Conservation (phyloP, 1,284 basidiomycete species). For the Cronartium ribicola region DNA sequence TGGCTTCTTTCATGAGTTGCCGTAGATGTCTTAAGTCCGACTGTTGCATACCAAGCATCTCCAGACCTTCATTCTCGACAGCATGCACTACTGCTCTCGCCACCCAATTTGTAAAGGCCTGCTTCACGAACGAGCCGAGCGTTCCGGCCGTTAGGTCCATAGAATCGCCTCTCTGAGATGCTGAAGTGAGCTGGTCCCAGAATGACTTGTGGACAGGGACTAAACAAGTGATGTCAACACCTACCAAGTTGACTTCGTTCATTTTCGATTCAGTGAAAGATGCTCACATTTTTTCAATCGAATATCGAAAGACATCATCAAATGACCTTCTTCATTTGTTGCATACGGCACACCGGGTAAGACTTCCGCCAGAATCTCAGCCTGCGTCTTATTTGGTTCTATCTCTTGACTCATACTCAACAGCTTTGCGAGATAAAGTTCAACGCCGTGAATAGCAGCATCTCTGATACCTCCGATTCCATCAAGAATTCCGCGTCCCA, state of each 20-base stretch:
- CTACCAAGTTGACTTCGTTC: not conserved
- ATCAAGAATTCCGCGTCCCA: slow-evolving; percentile 53
- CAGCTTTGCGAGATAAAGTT: slow-evolving; percentile 47
- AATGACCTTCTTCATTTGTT: slow-evolving; percentile 44
- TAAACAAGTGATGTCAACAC: not conserved
- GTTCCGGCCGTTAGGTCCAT: slow-evolving; percentile 15
- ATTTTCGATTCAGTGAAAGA: not conserved
- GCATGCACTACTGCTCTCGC: slow-evolving; percentile 10
- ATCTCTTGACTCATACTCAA: slow-evolving; percentile 45
- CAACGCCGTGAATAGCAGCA: slow-evolving; percentile 50
- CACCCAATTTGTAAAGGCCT: slow-evolving; percentile 28
- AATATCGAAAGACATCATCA: slow-evolving; percentile 47
- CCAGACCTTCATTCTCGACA: slow-evolving; percentile 14
- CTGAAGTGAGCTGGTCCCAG: slow-evolving; percentile 34
- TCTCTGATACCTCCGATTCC: slow-evolving; percentile 54
- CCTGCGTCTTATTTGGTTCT: slow-evolving; percentile 46
- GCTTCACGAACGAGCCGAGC: slow-evolving; percentile 18
- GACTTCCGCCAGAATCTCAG: slow-evolving; percentile 45
- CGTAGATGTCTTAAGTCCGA: slow-evolving; percentile 24
- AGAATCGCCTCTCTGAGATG: slow-evolving; percentile 22
- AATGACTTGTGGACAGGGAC: slow-evolving; percentile 41
- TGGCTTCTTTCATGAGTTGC: slow-evolving; percentile 10
- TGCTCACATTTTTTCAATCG: slow-evolving; percentile 39
- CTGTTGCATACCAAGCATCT: slow-evolving; percentile 22
- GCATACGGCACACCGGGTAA: slow-evolving; percentile 47